Evolutionary conservation across 768 basidiomycete genomes (phyloP), one percentile per base, ranked within the genome.

Genomic region (Podaxis sp.): DNA sequence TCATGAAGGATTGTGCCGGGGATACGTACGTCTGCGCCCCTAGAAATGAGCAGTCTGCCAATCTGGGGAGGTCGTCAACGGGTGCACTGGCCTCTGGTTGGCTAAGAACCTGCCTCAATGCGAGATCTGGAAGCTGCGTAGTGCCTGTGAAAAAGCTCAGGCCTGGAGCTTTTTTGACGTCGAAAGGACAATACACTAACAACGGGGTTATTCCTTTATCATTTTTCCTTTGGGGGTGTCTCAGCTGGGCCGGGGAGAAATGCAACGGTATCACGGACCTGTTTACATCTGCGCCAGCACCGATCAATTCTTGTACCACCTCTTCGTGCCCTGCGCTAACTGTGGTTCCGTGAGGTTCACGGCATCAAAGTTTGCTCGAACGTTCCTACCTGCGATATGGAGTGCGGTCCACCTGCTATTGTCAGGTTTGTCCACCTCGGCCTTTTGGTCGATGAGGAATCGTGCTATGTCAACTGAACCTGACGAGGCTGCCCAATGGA

Each of bases 71-170:
- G 66, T 62, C 50, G 73, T 76, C 69, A 77, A 69, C 68, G 67
- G 66, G 55, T 66, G 58, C 65, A 57, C 61, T 67, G 62, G 70
- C 60, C 62, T 64, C 65, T 66, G 65, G 63, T 64, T 70, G 66
- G 63, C 53, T 72, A 69, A 69, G 68, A 74, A 68, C 77, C 70
- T 72, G 91, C 93, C 70, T 93, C 90, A 65, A 94, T 84, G 49
- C 87, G 90, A 60, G 93, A 89, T 73, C 95, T 96, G 33, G 94
- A 96, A 50, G 94, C 95, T 30, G 94, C 93, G 70, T 96, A 96
- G 75, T 96, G 93, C 68, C 94, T 96, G 65, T 64, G 71, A 58
- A 65, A 65, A 40, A 41, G 67, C 61, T 41, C 49, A 69, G 49
- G 58, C 57, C 69, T 53, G 64, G 60, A 65, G 66, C 66, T 65